phyloP scores from a whole-genome alignment of 2,329 filamentous ascomycete species.

The Cercospora sp. region DNA sequence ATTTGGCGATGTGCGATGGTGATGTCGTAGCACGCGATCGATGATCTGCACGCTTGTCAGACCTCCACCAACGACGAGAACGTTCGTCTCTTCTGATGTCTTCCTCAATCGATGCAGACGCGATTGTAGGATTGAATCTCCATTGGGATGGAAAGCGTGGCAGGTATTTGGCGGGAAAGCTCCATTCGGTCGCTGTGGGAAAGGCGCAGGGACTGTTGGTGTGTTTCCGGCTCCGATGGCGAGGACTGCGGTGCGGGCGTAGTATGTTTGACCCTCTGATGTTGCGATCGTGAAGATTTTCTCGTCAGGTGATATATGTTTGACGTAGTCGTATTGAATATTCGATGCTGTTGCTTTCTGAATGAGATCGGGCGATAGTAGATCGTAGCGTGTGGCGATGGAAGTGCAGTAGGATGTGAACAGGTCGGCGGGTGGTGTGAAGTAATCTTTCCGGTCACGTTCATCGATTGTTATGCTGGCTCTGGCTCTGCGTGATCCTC shows the following conservation, averaged over 20 bases:
- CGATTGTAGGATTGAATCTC: slow-evolving; percentile 43
- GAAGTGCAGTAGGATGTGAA: slow-evolving; percentile 46
- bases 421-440: slow-evolving; percentile 43
- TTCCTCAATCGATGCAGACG: slow-evolving; percentile 49
- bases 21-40: slow-evolving; percentile 53
- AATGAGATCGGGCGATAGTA: slow-evolving; percentile 56
- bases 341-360: slow-evolving; percentile 61
- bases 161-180: slow-evolving; percentile 50
- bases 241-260: slow-evolving; percentile 63
- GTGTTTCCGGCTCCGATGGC: slow-evolving; percentile 68
- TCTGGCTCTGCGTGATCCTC: slow-evolving; percentile 14
- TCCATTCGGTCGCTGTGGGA: slow-evolving; percentile 1
- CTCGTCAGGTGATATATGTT: slow-evolving; percentile 45
- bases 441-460: slow-evolving; percentile 51
- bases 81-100: slow-evolving; percentile 54
- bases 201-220: slow-evolving; percentile 51
- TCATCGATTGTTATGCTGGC: slow-evolving; percentile 46
- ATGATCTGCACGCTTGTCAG: slow-evolving; percentile 73
- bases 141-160: slow-evolving; percentile 63
- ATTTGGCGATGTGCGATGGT: slow-evolving; percentile 22
- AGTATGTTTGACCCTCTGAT: slow-evolving; percentile 50
- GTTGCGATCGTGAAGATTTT: slow-evolving; percentile 67
- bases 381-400: slow-evolving; percentile 44
- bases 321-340: slow-evolving; percentile 58
- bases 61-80: slow-evolving; percentile 73